phyloP scores from a whole-genome alignment of 805 yeast species.

The Clavispora santaluciae region DNA sequence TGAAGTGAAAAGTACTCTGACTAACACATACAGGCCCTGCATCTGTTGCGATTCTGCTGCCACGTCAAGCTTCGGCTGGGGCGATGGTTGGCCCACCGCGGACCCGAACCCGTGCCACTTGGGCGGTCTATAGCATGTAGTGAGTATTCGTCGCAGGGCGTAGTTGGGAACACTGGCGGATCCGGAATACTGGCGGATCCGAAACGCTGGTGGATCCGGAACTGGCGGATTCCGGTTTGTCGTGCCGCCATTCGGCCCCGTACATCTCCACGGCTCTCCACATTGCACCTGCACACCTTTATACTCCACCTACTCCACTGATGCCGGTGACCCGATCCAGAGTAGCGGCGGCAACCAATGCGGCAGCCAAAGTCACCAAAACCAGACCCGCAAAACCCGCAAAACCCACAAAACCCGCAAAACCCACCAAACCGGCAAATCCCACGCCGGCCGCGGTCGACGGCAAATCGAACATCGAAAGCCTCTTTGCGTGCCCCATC shows the following conservation, averaged over 20 bases:
- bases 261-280: neutral
- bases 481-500: conserved; percentile 7
- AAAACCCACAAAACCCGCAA: neutral
- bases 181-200: too few species aligned
- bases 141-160: too few species aligned
- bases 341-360: neutral
- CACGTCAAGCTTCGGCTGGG: too few species aligned
- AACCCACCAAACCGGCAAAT: neutral
- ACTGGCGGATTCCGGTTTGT: too few species aligned
- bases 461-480: conserved; percentile 11
- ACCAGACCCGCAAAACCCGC: neutral
- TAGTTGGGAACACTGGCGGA: too few species aligned
- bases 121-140: too few species aligned
- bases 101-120: too few species aligned
- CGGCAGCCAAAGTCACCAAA: neutral
- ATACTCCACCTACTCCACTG: neutral
- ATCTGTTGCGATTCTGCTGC: neutral
- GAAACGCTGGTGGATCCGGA: too few species aligned
- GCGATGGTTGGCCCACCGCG: too few species aligned
- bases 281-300: neutral
- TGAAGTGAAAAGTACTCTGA: conserved; percentile 15
- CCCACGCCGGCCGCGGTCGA: neutral
- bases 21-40: conserved; percentile 20
- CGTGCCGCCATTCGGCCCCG: too few species aligned
- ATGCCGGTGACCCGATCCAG: conserved; percentile 2